Base-by-base conservation (phyloP, 177 flowering plant genomes). In the Vitis hybrid region DNA sequence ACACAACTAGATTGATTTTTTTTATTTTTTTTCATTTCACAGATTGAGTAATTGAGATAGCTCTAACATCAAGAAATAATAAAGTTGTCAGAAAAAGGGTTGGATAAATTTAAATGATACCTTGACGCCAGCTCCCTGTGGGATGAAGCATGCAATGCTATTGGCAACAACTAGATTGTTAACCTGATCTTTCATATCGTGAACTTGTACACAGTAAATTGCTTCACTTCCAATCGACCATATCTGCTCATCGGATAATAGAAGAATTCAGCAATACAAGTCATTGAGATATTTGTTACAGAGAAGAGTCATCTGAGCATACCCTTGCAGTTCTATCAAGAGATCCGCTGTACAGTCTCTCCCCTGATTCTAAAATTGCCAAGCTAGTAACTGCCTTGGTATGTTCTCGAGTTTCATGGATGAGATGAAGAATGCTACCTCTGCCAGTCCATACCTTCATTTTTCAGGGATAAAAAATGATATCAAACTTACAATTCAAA, bases 91-190 rank as follows among this genome's bases (percentile, higher is more conserved):
- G 50, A 8, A 15, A 13, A 56, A 62, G 23, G 51, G n/a, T 13
- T 21, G 9, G 60, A n/a, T n/a, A 50, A 7, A 2, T 34, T 26
- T 17, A 62, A 30, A 54, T 12, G 55, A 56, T 83, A 90, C 97
- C 94, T 87, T 91, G 68, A 91, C 76, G 57, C 97, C 97, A 76
- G 87, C 81, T 68, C 94, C 91, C 50, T 88, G 88, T 61, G 97
- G 88, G 78, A 90, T 81, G 79, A 85, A 89, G 77, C 94, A 91
- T 6, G 88, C 74, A 19, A 90, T 75, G 75, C 81, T 85, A 67
- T 84, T 86, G 56, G 93, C 78, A 51, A 90, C 89, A 30, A 76
- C 84, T 45, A 90, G 74, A 70, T 79, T 78, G 56, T 83, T 84
- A 78, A 91, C 85, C 32, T 83, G 91, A 70, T 91, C 97, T 80